Percentiles rank a stretch among this genome's conserved stretches.
Conservation (phyloP, 371 early-diverging fungal species). For the Phascolomyces articulosus region DNA sequence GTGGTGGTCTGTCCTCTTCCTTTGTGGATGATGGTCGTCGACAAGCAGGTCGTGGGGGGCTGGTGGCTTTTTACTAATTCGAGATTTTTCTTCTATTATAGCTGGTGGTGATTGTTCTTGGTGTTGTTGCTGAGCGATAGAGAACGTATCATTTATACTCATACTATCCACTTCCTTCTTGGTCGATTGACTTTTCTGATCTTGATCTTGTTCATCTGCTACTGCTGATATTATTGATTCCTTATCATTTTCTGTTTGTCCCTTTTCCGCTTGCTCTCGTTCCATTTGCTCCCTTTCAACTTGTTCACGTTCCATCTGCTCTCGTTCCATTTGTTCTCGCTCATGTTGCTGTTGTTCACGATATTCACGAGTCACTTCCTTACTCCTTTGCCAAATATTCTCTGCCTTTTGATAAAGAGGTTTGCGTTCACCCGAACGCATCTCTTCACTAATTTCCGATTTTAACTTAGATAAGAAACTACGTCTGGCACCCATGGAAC, state of each 20-base stretch:
- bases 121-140: background rate
- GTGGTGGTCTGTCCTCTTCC: conserved; percentile 4
- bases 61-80: conserved; percentile 10
- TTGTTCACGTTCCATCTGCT: background rate
- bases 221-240: too few species aligned
- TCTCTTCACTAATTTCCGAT: background rate
- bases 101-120: background rate
- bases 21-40: background rate
- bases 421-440: background rate
- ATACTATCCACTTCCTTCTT: background rate
- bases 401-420: conserved; percentile 17
- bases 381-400: conserved; percentile 14
- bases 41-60: conserved; percentile 4
- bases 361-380: conserved; percentile 11
- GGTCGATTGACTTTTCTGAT: too few species aligned
- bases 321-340: too few species aligned
- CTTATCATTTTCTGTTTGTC: background rate
- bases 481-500: conserved; percentile 2
- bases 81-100: conserved; percentile 2
- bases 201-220: too few species aligned
- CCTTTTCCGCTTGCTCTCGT: background rate
- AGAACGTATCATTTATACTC: background rate
- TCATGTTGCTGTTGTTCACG: background rate
- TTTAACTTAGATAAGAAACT: conserved; percentile 15
- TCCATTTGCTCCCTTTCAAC: background rate